Conservation (phyloP, 306 rosid genomes). For the Fragaria ananassa region DNA sequence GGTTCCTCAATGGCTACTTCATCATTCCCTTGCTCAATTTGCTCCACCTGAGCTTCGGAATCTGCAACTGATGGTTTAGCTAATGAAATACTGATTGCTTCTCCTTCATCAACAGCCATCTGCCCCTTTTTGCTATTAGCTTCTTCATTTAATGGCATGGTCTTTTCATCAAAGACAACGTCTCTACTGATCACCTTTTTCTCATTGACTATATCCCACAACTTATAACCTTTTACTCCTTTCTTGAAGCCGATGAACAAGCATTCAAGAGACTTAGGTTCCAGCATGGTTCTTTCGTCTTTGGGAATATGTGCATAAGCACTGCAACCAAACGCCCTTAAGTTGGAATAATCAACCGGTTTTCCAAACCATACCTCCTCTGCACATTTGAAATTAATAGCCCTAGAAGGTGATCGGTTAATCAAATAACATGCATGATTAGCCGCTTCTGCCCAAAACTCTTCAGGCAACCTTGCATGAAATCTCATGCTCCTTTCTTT, state of each 20-base stretch:
- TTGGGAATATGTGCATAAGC: not conserved
- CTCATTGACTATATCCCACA: not conserved
- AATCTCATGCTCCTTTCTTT: no score
- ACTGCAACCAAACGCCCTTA: not conserved
- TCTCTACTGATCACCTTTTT: not conserved
- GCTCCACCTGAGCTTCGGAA: no score
- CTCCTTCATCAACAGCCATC: not conserved
- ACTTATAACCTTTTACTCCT: not conserved
- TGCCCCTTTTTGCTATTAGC: not conserved
- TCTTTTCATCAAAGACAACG: not conserved
- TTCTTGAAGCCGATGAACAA: not conserved
- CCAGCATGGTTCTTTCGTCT: not conserved
- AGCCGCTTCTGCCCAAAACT: no score
- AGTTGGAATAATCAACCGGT: not conserved
- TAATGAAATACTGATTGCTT: no score
- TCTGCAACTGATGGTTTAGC: no score
- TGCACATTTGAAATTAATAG: not conserved
- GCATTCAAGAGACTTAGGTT: not conserved
- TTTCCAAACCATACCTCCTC: not conserved
- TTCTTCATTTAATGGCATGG: not conserved
- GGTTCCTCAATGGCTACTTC: no score
- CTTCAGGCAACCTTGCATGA: no score
- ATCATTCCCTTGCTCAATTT: no score
- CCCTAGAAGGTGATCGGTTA: not conserved
- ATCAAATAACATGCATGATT: no score